phyloP scores from a whole-genome alignment of 345 rosid species.

The Eucalyptus leucophloia region DNA sequence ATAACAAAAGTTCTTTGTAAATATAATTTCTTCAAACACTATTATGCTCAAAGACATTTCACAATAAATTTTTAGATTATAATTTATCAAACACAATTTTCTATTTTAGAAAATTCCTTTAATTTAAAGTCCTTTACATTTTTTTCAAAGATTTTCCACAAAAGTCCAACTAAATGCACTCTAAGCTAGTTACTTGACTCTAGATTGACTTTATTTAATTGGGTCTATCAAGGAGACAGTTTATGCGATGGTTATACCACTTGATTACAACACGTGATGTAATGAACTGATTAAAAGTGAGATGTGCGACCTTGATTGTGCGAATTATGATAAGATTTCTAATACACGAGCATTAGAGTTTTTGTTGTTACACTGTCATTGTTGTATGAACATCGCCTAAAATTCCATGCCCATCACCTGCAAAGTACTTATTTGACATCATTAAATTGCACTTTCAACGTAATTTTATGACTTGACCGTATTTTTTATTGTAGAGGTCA shows the following conservation, averaged over 20 bases:
- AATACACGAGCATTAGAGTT: background rate
- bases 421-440: background rate
- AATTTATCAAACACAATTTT: too few relatives aligned
- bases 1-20: too few relatives aligned
- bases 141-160: too few relatives aligned
- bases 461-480: rapidly evolving
- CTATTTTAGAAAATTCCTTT: too few relatives aligned
- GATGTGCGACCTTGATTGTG: background rate
- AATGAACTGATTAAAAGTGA: background rate
- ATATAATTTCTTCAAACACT: too few relatives aligned
- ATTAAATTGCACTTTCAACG: background rate
- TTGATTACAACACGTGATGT: rapidly evolving
- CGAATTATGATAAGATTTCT: background rate
- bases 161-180: too few relatives aligned
- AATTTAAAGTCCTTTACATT: too few relatives aligned
- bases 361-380: rapidly evolving
- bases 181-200: background rate
- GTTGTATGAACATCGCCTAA: background rate
- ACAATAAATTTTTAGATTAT: rapidly evolving
- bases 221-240: background rate
- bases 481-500: rapidly evolving
- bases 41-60: too few relatives aligned
- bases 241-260: rapidly evolving
- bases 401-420: rapidly evolving
- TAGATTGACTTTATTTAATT: background rate